Base-by-base conservation (phyloP, 768 basidiomycete genomes). In the Chalciporus sphaerocephalus region DNA sequence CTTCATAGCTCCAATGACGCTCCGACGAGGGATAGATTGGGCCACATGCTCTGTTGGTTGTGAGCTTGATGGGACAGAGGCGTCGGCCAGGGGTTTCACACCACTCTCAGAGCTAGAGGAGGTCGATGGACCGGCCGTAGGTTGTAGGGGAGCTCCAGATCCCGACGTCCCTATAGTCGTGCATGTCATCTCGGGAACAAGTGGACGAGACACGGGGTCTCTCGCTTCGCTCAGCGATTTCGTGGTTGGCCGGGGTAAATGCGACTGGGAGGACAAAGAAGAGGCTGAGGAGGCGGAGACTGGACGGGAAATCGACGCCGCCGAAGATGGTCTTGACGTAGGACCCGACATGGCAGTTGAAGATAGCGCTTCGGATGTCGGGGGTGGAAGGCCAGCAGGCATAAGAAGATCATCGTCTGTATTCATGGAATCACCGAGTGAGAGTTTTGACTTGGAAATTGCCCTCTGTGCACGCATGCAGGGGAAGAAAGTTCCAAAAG, bases 1-100 rank as follows among this genome's bases (percentile, higher is more conserved):
- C 5, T 49, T 62, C 55, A 57, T 50, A 22, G 46, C 38, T 1
- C 44, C 40, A 8, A 52, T 16, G 7, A 50, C 17, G 12, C 11
- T 28, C 33, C 40, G 38, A 21, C 48, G 48, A 3, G 48, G 13
- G 8, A 36, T 21, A 4, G 36, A 24, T 20, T 27, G 36, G 11
- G 28, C 16, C 5, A 21, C 9, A 10, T 20, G 13, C 1, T n/a
- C 38, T 16, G 32, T 25, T 1, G 15, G 35, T 10, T 24, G 40
- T 18, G 42, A 47, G 33, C 37, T 33, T 3, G 33, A 30, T 16
- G 32, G 11, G 4, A 38, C 44, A 16, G 20, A 38, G 16, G 38
- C 6, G 23, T 12, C 6, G 9, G 36, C 43, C 8, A 17, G 21
- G 9, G n/a, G 13, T 3, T 15, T 37, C 18, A 24, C 32, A 12